A percentile compares a stretch with the other conserved stretches of the same genome.
These are phyloP conservation scores for Silybum marianum DNA, from an alignment of 129 eudicot species.

Conservation along the genomic window DNA sequence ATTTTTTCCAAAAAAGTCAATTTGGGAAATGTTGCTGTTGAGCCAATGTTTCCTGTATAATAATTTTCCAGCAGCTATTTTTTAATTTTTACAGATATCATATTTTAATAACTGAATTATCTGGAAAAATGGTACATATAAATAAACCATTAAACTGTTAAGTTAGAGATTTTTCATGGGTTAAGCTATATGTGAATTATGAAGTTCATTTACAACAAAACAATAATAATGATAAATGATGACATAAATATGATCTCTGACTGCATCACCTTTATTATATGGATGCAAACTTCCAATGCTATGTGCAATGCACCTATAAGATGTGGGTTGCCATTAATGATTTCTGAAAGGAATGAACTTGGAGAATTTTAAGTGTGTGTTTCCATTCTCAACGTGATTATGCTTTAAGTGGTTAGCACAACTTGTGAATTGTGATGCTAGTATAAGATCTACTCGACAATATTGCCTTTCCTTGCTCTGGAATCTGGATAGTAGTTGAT, in stretches of 20 bases:
- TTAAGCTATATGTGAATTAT: not conserved
- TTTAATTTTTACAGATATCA: slow-evolving; percentile 7
- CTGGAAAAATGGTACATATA: not conserved
- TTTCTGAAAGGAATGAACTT: slow-evolving; percentile 26
- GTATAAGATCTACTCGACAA: slow-evolving; percentile 31
- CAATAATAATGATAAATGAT: not conserved
- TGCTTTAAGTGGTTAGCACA: slow-evolving; percentile 19
- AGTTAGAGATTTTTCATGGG: not conserved
- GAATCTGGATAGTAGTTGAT: slow-evolving; percentile 28
- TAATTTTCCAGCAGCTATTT: not conserved
- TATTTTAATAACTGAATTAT: slow-evolving; percentile 1
- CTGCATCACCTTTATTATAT: slow-evolving; percentile 1
- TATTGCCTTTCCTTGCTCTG: slow-evolving; percentile 29
- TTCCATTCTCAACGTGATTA: slow-evolving; percentile 15
- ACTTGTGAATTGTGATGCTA: slow-evolving; percentile 13
- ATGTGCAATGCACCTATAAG: slow-evolving; percentile 3
- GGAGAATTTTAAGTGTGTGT: slow-evolving; percentile 21
- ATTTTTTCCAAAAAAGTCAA: not conserved
- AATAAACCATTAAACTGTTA: not conserved
- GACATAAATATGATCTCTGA: slow-evolving; percentile 9
- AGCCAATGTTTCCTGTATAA: not conserved
- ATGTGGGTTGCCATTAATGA: slow-evolving; percentile 10
- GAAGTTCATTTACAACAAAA: not conserved
- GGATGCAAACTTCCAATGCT: not conserved
- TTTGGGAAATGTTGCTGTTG: not conserved